These are phyloP conservation scores for Kwoniella dejecticola DNA, from an alignment of 768 basidiomycete species.

Conservation along the genomic window DNA sequence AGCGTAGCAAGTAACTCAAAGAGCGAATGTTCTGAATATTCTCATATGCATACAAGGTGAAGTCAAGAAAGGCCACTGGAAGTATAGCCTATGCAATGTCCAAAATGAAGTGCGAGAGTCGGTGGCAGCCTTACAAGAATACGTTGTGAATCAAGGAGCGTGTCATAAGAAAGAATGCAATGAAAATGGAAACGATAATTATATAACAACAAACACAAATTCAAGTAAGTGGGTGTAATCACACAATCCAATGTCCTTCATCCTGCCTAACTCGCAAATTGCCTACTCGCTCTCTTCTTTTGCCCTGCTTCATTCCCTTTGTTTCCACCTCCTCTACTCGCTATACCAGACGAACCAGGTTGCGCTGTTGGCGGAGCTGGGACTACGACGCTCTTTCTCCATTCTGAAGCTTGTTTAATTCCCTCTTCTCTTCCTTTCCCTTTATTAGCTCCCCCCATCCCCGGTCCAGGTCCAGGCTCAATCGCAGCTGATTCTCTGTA, in stretches of 20 bases:
- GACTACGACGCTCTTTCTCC: slow-evolving; percentile 61
- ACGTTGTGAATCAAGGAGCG: neutral
- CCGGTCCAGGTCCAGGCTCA: neutral
- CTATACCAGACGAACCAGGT: neutral
- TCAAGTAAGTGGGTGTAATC: neutral
- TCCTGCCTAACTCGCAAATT: slow-evolving; percentile 25
- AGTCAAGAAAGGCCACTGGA: too few species aligned
- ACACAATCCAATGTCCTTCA: too few species aligned
- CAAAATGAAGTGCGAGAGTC: too few species aligned
- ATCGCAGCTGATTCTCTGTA: slow-evolving; percentile 43
- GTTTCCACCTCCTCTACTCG: slow-evolving; percentile 43
- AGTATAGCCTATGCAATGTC: neutral
- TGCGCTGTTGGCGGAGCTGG: neutral
- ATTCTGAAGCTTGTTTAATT: slow-evolving; percentile 33
- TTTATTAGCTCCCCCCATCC: slow-evolving; percentile 1
- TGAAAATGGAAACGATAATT: neutral
- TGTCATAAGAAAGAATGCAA: neutral
- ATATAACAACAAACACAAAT: slow-evolving; percentile 5
- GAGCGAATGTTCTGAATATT: too few species aligned
- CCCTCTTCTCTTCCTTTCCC: slow-evolving; percentile 41
- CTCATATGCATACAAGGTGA: too few species aligned
- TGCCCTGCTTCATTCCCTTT: slow-evolving; percentile 53
- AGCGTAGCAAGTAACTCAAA: neutral
- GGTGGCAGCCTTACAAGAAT: too few species aligned
- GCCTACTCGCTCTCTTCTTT: slow-evolving; percentile 20